phyloP scores from a whole-genome alignment of 768 basidiomycete species.

The Calocybe indica region DNA sequence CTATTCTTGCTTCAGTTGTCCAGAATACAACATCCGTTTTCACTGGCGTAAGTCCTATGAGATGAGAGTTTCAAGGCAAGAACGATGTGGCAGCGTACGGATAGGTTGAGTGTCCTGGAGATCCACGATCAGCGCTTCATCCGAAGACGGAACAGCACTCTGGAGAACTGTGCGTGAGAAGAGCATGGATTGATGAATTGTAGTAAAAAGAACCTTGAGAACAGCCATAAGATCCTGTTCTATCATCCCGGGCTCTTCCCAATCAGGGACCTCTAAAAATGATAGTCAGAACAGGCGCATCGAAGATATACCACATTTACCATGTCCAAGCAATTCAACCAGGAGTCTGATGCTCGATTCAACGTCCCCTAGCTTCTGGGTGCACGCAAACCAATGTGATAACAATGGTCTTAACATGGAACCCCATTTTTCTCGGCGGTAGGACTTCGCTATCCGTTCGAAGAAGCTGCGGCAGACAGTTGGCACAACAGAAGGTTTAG shows the following conservation, averaged over 20 bases:
- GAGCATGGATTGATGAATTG: neutral
- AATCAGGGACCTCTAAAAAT: conserved; percentile 22
- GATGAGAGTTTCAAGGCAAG: conserved; percentile 4
- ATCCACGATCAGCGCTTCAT: conserved; percentile 55
- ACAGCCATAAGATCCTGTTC: conserved; percentile 73
- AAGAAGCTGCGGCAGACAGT: conserved; percentile 65
- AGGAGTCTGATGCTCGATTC: conserved; percentile 72
- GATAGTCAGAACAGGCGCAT: neutral
- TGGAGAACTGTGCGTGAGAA: conserved; percentile 19
- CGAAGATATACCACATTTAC: conserved; percentile 29
- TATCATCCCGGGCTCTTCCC: conserved; percentile 43
- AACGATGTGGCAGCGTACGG: conserved; percentile 35
- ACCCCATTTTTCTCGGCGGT: conserved; percentile 81
- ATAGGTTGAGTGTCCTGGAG: conserved; percentile 58
- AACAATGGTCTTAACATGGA: conserved; percentile 70
- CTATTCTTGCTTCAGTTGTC: conserved; percentile 53
- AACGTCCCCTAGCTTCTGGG: conserved; percentile 70
- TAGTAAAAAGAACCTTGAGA: conserved; percentile 46
- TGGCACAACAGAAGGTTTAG: neutral
- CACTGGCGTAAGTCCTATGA: conserved; percentile 38
- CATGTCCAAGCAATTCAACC: conserved; percentile 78
- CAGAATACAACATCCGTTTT: conserved; percentile 67
- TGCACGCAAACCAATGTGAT: conserved; percentile 77
- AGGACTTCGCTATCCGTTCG: conserved; percentile 86
- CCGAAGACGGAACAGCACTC: conserved; percentile 68